phyloP scores from a whole-genome alignment of 2,329 filamentous ascomycete genomes.

The Monosporascus sp. region DNA sequence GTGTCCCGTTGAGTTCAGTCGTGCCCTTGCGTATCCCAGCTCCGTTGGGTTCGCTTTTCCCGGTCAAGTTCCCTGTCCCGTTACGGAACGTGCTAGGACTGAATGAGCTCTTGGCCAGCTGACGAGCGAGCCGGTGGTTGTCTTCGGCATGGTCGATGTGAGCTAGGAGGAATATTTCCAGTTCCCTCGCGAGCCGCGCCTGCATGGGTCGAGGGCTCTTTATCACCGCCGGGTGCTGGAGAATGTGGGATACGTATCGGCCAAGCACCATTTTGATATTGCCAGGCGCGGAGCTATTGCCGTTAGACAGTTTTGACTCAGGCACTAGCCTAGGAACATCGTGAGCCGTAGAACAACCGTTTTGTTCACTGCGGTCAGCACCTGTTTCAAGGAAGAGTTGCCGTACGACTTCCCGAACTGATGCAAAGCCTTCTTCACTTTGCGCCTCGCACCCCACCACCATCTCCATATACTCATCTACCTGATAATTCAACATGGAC shows the following conservation, averaged over 20 bases:
- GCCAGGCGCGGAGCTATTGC: too few species aligned
- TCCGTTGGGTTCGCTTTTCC: too few species aligned
- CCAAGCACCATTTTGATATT: not conserved
- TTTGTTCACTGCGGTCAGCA: not conserved
- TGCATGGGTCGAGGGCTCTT: not conserved
- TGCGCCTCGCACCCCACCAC: not conserved
- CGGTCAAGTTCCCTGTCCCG: too few species aligned
- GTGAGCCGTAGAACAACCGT: too few species aligned
- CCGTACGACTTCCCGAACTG: not conserved
- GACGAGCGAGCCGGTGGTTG: not conserved
- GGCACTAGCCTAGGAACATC: too few species aligned
- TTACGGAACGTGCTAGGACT: too few species aligned
- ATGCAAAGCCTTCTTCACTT: not conserved
- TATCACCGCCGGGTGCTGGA: not conserved
- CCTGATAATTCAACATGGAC: conserved; percentile 3
- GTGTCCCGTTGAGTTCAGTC: too few species aligned
- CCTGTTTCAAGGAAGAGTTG: not conserved
- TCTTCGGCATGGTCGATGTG: conserved; percentile 3
- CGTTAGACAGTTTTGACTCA: not conserved
- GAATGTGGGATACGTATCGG: not conserved
- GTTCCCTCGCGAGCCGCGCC: not conserved
- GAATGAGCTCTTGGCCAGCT: not conserved
- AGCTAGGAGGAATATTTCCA: conserved; percentile 2
- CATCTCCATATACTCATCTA: conserved; percentile 4
- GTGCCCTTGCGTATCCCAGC: too few species aligned